Conservation (phyloP, 257 asterid species). For the Osmanthus fragrans region DNA sequence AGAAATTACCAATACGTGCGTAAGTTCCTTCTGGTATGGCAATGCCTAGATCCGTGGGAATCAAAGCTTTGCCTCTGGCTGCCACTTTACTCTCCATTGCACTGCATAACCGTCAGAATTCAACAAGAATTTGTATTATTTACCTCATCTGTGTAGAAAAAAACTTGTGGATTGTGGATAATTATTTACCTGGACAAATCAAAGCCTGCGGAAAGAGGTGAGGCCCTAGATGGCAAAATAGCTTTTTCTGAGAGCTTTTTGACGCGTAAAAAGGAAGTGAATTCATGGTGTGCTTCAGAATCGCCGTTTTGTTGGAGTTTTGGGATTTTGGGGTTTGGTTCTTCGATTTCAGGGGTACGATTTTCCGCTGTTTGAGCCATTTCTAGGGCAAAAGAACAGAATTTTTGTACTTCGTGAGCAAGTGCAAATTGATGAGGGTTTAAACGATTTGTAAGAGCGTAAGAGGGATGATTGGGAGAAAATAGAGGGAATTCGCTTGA, state of each 20-base stretch:
- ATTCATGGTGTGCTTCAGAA: conserved; percentile 19
- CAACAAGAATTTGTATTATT: not conserved
- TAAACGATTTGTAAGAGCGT: not conserved
- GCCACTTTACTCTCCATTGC: conserved; percentile 68
- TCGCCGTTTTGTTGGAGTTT: conserved; percentile 27
- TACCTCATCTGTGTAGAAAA: not conserved
- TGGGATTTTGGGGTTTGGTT: conserved; percentile 24
- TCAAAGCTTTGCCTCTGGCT: conserved; percentile 73
- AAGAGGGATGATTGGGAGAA: not conserved
- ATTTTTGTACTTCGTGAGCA: not conserved
- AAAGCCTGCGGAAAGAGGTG: conserved; percentile 59
- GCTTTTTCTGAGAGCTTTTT: conserved; percentile 61
- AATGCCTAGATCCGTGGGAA: conserved; percentile 81
- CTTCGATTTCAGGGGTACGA: conserved; percentile 20
- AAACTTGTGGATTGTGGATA: not conserved
- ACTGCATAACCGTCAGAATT: conserved; percentile 27
- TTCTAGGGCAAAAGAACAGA: not conserved
- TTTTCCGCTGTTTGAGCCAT: conserved; percentile 25
- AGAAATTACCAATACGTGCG: conserved; percentile 66
- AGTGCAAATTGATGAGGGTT: not conserved
- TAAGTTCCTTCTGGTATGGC: conserved; percentile 84
- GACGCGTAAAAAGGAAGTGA: conserved; percentile 41
- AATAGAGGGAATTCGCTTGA: not conserved
- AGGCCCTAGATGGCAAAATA: conserved; percentile 51
- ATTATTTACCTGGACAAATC: conserved; percentile 60